Percentiles rank a stretch among this genome's conserved stretches.
phyloP scores from a whole-genome alignment of 805 yeast genomes.

The Candida pseudofarinosa region DNA sequence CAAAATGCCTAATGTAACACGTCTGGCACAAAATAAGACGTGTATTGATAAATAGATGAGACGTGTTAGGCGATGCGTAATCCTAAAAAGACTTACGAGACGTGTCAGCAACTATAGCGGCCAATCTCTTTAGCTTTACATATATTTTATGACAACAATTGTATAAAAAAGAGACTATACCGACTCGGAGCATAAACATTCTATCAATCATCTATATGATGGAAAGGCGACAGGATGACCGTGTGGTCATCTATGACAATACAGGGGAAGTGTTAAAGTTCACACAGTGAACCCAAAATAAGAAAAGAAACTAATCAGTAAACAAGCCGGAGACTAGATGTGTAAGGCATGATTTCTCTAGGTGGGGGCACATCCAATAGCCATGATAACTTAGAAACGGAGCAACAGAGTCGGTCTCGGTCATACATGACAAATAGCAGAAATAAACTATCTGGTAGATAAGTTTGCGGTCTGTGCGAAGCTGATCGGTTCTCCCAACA shows the following conservation, averaged over 20 bases:
- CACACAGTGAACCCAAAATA: too few relatives aligned
- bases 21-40: background rate
- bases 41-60: background rate
- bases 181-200: background rate
- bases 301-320: too few relatives aligned
- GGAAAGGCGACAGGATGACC: too few relatives aligned
- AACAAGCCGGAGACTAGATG: too few relatives aligned
- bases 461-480: background rate
- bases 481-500: conserved; percentile 1
- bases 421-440: background rate
- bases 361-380: too few relatives aligned
- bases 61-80: background rate
- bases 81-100: background rate
- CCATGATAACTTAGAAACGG: too few relatives aligned
- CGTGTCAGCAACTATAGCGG: background rate
- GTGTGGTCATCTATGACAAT: too few relatives aligned
- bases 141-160: too few relatives aligned
- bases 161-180: too few relatives aligned
- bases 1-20: background rate
- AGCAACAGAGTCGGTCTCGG: too few relatives aligned
- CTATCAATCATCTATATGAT: background rate
- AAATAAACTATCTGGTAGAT: background rate
- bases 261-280: background rate
- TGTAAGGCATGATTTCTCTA: too few relatives aligned
- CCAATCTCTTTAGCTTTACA: too few relatives aligned